Conservation (phyloP, 768 basidiomycete species). For the Xanthoconium purpureum region DNA sequence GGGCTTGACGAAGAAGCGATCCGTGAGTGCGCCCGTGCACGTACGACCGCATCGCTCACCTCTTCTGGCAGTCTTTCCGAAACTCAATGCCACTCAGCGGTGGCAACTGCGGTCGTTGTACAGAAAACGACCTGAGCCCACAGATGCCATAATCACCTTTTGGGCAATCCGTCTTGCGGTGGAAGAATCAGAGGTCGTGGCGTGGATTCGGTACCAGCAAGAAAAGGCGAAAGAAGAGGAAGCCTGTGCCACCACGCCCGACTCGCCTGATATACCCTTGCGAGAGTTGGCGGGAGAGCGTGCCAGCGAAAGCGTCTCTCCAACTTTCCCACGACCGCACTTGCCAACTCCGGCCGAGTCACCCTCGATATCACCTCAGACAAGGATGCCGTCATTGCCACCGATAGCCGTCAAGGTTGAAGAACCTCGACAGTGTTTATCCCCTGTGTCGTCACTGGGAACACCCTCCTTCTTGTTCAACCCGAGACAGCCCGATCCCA, state of each 20-base stretch:
- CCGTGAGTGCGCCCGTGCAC: slow-evolving; percentile 15
- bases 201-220: slow-evolving; percentile 31
- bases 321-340: slow-evolving; percentile 21
- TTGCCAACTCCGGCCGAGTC: slow-evolving; percentile 31
- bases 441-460: not conserved
- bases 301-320: slow-evolving; percentile 14
- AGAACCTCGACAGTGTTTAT: slow-evolving; percentile 4
- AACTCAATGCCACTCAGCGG: slow-evolving; percentile 22
- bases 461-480: no score
- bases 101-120: slow-evolving; percentile 20
- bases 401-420: slow-evolving; percentile 31
- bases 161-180: slow-evolving; percentile 26
- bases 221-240: slow-evolving; percentile 18
- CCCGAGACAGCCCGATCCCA: no score
- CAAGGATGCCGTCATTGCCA: slow-evolving; percentile 26
- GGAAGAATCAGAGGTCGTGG: slow-evolving; percentile 14
- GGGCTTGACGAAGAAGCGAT: slow-evolving; percentile 25
- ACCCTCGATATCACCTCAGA: slow-evolving; percentile 8
- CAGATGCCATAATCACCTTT: slow-evolving; percentile 22
- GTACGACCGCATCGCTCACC: slow-evolving; percentile 4
- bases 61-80: slow-evolving; percentile 24
- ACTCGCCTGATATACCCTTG: slow-evolving; percentile 14
- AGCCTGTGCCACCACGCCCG: not conserved
- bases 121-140: slow-evolving; percentile 12
- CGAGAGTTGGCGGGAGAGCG: not conserved